Evolutionary conservation across 148 eudicot genomes (phyloP), one percentile per base, ranked within the genome.

Genomic region (Nepenthes gracilis): DNA sequence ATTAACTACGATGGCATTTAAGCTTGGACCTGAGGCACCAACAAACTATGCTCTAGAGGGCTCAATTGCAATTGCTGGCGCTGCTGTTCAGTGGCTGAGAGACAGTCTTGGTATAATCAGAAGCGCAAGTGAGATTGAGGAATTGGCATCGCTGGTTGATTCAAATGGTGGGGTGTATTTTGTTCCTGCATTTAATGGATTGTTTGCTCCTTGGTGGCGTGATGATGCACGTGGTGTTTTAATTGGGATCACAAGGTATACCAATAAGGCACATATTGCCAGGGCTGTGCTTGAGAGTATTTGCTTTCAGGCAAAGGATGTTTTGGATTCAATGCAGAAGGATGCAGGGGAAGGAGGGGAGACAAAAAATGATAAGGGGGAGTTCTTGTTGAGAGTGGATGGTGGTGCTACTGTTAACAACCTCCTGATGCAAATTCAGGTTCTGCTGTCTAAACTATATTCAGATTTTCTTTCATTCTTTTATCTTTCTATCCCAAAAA

Each of bases 141-240:
- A 80, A 15, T 70, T 94, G 81, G 99, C 99, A 34, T 59, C 67
- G n/a, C 64, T 74, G 66, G 99, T 94, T 59, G 90, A 86, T 13
- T 83, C 97, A 5, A 76, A 83, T 0, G 99, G 99, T 6, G 99
- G 99, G 6, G 95, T 94, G 1, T 94, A 94, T 69, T 94, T 94
- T 70, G 99, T 94, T 38, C 99, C 99, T 0, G 99, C 99, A 6
- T 94, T 94, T 57, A 94, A 89, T 68, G 99, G 99, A 54, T 64
- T 89, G 64, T 94, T 86, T 78, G 99, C 99, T 61, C 99, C 99
- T n/a, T 94, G 97, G 97, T 94, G 99, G 99, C 85, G 99, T 52
- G 99, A 94, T 64, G 99, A 94, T 81, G 99, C 99, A 5, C 88
- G 99, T 47, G 99, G 99, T 33, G 88, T 94, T 52, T 84, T 85